Evolutionary conservation across 495 filamentous ascomycete species (phyloP).

Genomic region (Penicillium bovifimosum): DNA sequence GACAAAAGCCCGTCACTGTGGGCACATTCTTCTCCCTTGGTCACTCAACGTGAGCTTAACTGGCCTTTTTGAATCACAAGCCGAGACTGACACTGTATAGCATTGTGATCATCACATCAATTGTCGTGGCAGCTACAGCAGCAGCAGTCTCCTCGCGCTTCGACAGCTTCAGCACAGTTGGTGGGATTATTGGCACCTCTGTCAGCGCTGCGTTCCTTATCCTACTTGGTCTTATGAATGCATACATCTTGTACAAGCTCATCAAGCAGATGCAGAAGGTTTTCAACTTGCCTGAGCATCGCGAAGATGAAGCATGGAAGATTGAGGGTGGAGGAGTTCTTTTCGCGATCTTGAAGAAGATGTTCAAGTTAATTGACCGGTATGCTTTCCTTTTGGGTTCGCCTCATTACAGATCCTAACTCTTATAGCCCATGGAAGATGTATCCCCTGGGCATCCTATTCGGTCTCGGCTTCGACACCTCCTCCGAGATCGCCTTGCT

Average conservation of each 20-base stretch:
- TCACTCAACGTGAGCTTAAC: constrained; percentile 63
- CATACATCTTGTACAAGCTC: constrained; percentile 75
- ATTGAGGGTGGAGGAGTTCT: constrained; percentile 75
- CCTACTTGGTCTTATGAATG: constrained; percentile 75
- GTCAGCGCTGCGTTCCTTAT: constrained; percentile 80
- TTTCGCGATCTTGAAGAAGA: constrained; percentile 60
- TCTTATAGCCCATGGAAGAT: constrained; percentile 80
- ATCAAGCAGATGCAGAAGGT: constrained; percentile 59
- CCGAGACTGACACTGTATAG: constrained; percentile 23
- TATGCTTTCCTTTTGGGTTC: too few species aligned
- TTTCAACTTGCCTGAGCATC: constrained; percentile 46
- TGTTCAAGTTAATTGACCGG: constrained; percentile 80
- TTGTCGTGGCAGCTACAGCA: constrained; percentile 85
- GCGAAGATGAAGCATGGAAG: constrained; percentile 54
- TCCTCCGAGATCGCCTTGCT: constrained; percentile 89
- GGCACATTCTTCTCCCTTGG: constrained; percentile 95
- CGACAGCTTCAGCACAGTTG: constrained; percentile 72
- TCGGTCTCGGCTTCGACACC: constrained; percentile 94
- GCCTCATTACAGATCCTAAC: background rate
- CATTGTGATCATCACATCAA: constrained; percentile 84
- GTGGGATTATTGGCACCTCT: constrained; percentile 74
- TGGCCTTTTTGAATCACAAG: background rate
- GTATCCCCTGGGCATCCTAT: constrained; percentile 83
- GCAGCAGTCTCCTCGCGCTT: constrained; percentile 76
- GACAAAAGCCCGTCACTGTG: constrained; percentile 83